These are phyloP conservation scores for Flueggea neowawraea DNA, from an alignment of 441 rosid species.

Conservation along the genomic window DNA sequence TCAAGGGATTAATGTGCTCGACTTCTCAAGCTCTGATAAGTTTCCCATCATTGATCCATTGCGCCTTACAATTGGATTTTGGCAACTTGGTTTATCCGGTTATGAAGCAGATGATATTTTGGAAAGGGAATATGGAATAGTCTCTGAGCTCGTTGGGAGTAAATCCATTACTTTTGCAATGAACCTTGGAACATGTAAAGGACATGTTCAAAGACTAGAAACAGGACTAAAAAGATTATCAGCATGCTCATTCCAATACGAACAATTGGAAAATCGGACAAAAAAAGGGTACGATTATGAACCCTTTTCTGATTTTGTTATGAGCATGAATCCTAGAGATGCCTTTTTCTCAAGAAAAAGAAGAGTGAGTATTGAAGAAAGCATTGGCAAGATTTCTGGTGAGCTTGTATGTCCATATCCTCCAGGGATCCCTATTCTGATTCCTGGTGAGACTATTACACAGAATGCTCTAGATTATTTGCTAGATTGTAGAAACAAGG, in stretches of 20 bases:
- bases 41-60: constrained; percentile 42
- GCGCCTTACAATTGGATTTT: constrained; percentile 50
- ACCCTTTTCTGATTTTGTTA: constrained; percentile 24
- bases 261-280: constrained; percentile 2
- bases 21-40: constrained; percentile 21
- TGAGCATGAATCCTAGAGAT: constrained; percentile 48
- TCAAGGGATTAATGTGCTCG: constrained; percentile 36
- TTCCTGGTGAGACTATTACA: constrained; percentile 52
- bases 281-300: constrained; percentile 8
- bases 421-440: constrained; percentile 52
- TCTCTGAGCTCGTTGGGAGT: constrained; percentile 48
- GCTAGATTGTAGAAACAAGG: constrained; percentile 30
- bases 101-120: constrained; percentile 45
- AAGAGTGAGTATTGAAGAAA: constrained; percentile 31
- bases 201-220: constrained; percentile 36
- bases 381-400: constrained; percentile 46
- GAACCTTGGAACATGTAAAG: constrained; percentile 44
- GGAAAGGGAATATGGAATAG: constrained; percentile 28
- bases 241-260: constrained; percentile 13
- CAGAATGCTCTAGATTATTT: constrained; percentile 40
- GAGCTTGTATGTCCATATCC: constrained; percentile 65
- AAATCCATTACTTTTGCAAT: constrained; percentile 38
- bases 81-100: constrained; percentile 53
- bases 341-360: constrained; percentile 47
- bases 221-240: constrained; percentile 38